Conservation (phyloP, 2,329 filamentous ascomycete species). For the Lecanicillium sp. region DNA sequence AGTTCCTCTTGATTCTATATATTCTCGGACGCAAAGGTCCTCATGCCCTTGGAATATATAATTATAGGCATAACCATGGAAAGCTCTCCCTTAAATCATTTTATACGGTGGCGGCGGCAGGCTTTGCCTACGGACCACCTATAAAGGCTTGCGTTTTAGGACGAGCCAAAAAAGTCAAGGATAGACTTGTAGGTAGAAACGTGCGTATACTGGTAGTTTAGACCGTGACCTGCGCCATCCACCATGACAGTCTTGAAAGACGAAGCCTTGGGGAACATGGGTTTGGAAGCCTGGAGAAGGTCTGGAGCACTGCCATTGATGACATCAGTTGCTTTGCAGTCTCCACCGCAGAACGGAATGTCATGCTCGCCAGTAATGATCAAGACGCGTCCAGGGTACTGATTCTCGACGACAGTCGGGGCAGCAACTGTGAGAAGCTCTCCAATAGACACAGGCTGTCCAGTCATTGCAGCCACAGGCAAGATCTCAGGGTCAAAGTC, state of each 20-base stretch:
- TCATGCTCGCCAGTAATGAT: conserved; percentile 49
- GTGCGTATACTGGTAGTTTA: conserved; percentile 32
- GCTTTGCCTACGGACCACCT: too few relatives aligned
- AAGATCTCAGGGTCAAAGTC: conserved; percentile 49
- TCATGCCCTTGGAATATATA: too few relatives aligned
- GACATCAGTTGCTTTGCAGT: conserved; percentile 42
- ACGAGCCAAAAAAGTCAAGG: conserved; percentile 23
- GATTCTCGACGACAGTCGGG: conserved; percentile 17
- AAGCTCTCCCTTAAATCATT: too few relatives aligned
- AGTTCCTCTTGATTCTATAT: too few relatives aligned
- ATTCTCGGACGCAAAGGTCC: too few relatives aligned
- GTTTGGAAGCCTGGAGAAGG: conserved; percentile 33
- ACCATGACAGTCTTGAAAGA: conserved; percentile 48
- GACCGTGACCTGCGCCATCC: conserved; percentile 38
- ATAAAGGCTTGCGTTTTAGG: too few relatives aligned
- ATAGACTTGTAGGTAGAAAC: conserved; percentile 24
- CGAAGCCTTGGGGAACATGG: conserved; percentile 34
- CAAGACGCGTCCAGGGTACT: conserved; percentile 46
- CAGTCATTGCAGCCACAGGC: conserved; percentile 32
- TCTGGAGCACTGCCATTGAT: conserved; percentile 26
- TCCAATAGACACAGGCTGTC: conserved; percentile 48
- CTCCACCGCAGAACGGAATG: conserved; percentile 52
- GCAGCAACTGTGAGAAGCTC: conserved; percentile 49
- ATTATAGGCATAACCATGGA: too few relatives aligned
- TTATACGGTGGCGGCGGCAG: too few relatives aligned